These are phyloP conservation scores for Capsella rubella DNA, from an alignment of 441 rosid species.

Conservation along the genomic window DNA sequence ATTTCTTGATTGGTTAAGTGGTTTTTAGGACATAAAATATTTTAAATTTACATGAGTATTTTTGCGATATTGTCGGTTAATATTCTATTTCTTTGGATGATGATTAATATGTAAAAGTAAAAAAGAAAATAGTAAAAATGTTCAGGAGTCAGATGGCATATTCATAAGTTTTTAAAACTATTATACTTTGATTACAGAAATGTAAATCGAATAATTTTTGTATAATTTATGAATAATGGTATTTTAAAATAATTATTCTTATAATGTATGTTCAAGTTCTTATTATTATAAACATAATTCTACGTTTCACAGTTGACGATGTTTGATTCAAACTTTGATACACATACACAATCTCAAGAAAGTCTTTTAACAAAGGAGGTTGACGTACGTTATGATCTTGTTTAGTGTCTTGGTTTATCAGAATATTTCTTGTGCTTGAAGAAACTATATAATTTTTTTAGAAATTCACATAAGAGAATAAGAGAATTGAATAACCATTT, in stretches of 20 bases:
- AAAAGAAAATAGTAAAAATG: too few relatives aligned
- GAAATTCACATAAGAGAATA: not conserved
- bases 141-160: not conserved
- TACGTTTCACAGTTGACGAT: not conserved
- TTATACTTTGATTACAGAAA: too few relatives aligned
- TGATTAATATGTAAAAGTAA: not conserved
- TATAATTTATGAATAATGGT: not conserved
- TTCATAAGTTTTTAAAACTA: too few relatives aligned
- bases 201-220: not conserved
- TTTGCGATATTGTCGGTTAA: not conserved
- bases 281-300: not conserved
- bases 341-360: too few relatives aligned
- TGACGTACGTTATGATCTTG: not conserved
- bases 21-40: not conserved
- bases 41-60: too few relatives aligned
- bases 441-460: not conserved
- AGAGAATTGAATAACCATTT: too few relatives aligned
- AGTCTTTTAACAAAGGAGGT: too few relatives aligned
- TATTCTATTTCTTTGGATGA: not conserved
- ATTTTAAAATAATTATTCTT: not conserved
- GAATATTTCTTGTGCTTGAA: not conserved
- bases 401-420: not conserved
- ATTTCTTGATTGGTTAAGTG: not conserved
- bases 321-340: not conserved
- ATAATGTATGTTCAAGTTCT: not conserved